Evolutionary conservation across 2,329 filamentous ascomycete genomes (phyloP).

Genomic region (Hypoxylon sp.): DNA sequence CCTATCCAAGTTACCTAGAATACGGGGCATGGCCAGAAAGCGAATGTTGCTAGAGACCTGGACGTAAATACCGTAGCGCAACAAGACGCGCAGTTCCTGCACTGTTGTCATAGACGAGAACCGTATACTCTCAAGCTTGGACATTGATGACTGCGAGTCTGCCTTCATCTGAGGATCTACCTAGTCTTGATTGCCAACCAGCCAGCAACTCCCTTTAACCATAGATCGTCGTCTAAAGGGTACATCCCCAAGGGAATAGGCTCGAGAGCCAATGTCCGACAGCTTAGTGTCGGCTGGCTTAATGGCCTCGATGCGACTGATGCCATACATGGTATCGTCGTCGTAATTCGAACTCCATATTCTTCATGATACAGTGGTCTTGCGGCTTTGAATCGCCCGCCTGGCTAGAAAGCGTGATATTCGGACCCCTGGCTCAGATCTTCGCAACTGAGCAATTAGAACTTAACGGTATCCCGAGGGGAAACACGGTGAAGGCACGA

Average conservation of each 20-base stretch:
- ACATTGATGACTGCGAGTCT: background rate
- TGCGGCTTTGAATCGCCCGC: no score
- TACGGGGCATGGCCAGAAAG: background rate
- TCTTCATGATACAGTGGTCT: no score
- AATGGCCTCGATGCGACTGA: background rate
- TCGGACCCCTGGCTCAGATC: background rate
- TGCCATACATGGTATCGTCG: background rate
- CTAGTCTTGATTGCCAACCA: background rate
- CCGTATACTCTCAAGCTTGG: background rate
- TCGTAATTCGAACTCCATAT: background rate
- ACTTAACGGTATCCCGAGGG: background rate
- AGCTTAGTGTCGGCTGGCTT: background rate
- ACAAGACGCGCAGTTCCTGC: background rate
- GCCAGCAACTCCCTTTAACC: background rate
- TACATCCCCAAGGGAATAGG: background rate
- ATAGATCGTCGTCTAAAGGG: background rate
- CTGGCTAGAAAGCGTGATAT: background rate
- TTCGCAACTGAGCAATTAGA: background rate
- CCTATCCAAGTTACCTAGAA: background rate
- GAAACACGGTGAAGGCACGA: background rate
- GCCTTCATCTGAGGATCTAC: background rate
- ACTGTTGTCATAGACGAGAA: background rate
- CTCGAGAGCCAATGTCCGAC: background rate
- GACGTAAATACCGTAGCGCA: background rate
- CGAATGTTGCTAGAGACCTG: background rate